Conservation (phyloP, 192 early-diverging fungal genomes). For the Backusella parvicylindrica region DNA sequence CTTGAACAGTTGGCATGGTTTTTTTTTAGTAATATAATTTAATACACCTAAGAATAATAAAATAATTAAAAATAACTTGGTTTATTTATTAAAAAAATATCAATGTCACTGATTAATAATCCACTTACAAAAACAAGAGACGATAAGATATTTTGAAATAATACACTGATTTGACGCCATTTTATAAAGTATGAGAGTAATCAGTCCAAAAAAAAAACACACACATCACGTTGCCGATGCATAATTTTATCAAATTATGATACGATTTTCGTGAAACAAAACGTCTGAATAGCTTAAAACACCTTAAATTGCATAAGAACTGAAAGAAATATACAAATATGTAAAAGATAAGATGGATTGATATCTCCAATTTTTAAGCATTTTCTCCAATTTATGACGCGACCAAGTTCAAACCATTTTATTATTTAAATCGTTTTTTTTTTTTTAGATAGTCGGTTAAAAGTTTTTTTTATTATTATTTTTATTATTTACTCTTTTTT, state of each 20-base stretch:
- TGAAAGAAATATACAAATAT: background rate
- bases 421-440: background rate
- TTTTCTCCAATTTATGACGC: background rate
- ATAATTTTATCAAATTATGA: background rate
- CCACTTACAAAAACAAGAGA: background rate
- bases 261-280: background rate
- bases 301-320: background rate
- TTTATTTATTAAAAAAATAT: background rate
- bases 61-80: background rate
- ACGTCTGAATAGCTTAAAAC: background rate
- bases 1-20: slow-evolving; percentile 22
- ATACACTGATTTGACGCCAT: background rate
- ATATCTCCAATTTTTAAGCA: background rate
- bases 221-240: background rate
- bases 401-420: background rate
- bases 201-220: background rate
- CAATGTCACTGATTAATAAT: background rate
- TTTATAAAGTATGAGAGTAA: background rate
- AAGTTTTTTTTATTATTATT: too few relatives aligned
- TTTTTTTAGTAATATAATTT: background rate
- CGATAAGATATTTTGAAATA: background rate
- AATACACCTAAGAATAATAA: background rate
- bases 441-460: background rate
- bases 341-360: background rate
- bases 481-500: background rate